phyloP scores from a whole-genome alignment of 164 flowering plant species.

The Saururus chinensis region DNA sequence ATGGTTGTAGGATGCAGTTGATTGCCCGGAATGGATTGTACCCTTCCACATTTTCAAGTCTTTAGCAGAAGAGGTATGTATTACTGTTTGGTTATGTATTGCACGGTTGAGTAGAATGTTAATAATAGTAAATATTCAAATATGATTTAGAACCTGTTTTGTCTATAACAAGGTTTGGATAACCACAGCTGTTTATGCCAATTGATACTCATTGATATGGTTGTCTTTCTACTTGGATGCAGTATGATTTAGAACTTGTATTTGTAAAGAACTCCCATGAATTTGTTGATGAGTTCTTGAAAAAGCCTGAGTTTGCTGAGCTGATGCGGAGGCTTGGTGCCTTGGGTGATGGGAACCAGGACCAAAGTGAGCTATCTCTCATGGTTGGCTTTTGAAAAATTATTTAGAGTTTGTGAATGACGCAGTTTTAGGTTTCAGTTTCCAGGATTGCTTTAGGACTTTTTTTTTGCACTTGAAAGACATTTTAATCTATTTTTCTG shows the following conservation, averaged over 20 bases:
- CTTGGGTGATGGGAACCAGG: conserved; percentile 88
- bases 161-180: background rate
- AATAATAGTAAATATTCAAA: background rate
- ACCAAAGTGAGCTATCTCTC: conserved; percentile 39
- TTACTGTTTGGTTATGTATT: background rate
- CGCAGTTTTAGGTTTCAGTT: too few species aligned
- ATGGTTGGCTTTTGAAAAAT: background rate
- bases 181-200: background rate
- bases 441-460: background rate
- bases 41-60: conserved; percentile 78
- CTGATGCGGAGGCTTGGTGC: conserved; percentile 97
- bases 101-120: background rate
- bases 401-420: background rate
- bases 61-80: conserved; percentile 82
- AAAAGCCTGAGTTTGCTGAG: conserved; percentile 71
- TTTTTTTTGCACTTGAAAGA: background rate
- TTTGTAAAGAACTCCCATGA: conserved; percentile 83
- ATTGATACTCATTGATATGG: too few species aligned
- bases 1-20: conserved; percentile 83
- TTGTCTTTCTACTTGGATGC: conserved; percentile 14
- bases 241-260: conserved; percentile 89
- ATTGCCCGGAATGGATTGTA: conserved; percentile 98
- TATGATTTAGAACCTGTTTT: background rate
- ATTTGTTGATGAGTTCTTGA: conserved; percentile 85
- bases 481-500: background rate